Percentiles rank a stretch among this genome's conserved stretches.
These are phyloP conservation scores for Trichoderma hamatum DNA, from an alignment of 2,329 filamentous ascomycete species.

Conservation along the genomic window DNA sequence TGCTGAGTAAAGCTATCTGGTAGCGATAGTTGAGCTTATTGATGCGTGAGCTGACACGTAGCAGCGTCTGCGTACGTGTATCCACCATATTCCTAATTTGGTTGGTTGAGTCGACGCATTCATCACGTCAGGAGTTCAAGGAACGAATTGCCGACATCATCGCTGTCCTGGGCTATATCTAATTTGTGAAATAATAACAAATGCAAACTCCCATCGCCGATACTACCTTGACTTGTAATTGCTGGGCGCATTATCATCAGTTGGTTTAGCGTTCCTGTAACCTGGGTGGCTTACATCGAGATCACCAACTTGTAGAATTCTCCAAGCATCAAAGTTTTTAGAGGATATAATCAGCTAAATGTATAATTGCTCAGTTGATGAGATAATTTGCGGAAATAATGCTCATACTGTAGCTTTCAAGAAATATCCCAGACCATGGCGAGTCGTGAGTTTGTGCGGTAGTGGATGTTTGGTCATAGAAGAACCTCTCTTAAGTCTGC, in stretches of 20 bases:
- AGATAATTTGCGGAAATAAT: neutral
- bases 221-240: neutral
- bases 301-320: neutral
- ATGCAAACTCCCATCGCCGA: neutral
- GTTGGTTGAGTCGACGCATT: no score
- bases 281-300: neutral
- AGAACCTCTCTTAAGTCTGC: neutral
- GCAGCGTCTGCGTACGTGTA: neutral
- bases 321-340: neutral
- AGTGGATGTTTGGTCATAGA: neutral
- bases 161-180: no score
- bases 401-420: neutral
- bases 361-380: neutral
- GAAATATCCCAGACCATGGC: neutral
- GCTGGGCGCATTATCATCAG: neutral
- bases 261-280: neutral
- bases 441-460: neutral
- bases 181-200: neutral
- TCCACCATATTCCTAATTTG: neutral
- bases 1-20: no score
- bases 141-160: no score
- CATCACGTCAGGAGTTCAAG: no score
- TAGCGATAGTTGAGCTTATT: no score
- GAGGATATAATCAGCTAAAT: neutral
- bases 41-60: no score